These are phyloP conservation scores for Erodium moschatum DNA, from an alignment of 441 rosid genomes.

Conservation along the genomic window DNA sequence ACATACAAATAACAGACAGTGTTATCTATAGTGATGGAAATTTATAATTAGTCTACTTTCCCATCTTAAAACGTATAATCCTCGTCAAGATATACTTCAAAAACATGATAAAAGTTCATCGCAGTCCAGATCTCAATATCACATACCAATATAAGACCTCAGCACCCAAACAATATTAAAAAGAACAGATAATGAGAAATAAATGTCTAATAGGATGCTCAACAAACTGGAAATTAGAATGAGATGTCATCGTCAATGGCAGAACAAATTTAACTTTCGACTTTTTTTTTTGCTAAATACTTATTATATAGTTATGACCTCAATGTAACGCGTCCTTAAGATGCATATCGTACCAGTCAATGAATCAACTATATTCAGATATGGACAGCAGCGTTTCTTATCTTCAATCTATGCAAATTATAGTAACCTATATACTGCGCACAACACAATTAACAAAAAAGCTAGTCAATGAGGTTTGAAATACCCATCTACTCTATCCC, in stretches of 20 bases:
- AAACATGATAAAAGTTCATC: background rate
- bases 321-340: background rate
- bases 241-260: background rate
- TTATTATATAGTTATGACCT: background rate
- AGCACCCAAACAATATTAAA: background rate
- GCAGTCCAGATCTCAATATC: background rate
- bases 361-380: background rate
- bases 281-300: too few species aligned
- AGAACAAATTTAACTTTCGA: background rate
- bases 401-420: conserved; percentile 17
- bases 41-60: background rate
- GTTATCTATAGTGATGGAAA: background rate
- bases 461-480: conserved; percentile 2
- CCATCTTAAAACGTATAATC: background rate
- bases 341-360: background rate
- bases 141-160: background rate
- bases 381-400: background rate
- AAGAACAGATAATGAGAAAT: background rate
- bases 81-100: background rate
- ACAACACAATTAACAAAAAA: conserved; percentile 4
- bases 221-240: background rate
- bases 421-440: conserved; percentile 10
- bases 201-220: background rate
- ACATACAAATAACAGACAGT: background rate
- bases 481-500: background rate